Evolutionary conservation across 2,329 filamentous ascomycete genomes (phyloP).

Genomic region (Nemania abortiva): DNA sequence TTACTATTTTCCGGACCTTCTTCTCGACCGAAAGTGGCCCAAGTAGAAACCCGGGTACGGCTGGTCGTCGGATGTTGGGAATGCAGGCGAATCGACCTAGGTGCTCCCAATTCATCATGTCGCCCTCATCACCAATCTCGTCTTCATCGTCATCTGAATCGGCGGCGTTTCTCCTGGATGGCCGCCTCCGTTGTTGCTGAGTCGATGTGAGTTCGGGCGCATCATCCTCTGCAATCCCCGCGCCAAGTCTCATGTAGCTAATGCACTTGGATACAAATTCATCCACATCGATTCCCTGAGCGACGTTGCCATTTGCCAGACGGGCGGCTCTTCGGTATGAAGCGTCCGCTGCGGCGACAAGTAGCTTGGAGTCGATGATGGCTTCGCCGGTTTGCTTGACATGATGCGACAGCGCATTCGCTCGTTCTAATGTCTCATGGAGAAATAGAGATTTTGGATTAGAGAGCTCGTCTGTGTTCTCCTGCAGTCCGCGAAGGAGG

Average conservation of each 20-base stretch:
- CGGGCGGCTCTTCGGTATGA: slow-evolving; percentile 82
- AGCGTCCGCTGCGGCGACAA: slow-evolving; percentile 84
- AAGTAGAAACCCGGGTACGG: slow-evolving; percentile 84
- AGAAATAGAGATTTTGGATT: slow-evolving; percentile 74
- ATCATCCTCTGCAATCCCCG: slow-evolving; percentile 65
- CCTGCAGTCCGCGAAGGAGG: slow-evolving; percentile 69
- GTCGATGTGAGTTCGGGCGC: slow-evolving; percentile 64
- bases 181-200: slow-evolving; percentile 59
- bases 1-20: slow-evolving; percentile 76
- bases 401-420: slow-evolving; percentile 73
- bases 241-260: slow-evolving; percentile 81
- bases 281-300: slow-evolving; percentile 85
- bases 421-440: slow-evolving; percentile 72
- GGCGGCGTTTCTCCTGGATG: slow-evolving; percentile 54
- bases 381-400: slow-evolving; percentile 93
- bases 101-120: slow-evolving; percentile 87
- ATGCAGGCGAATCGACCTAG: slow-evolving; percentile 83
- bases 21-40: slow-evolving; percentile 92
- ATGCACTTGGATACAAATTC: slow-evolving; percentile 94
- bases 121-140: slow-evolving; percentile 76
- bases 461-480: slow-evolving; percentile 79
- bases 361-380: slow-evolving; percentile 86
- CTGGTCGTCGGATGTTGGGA: slow-evolving; percentile 78
- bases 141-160: slow-evolving; percentile 72
- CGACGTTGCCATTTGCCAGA: slow-evolving; percentile 77